phyloP scores from a whole-genome alignment of 441 rosid species.

The Eutrema salsugineum region DNA sequence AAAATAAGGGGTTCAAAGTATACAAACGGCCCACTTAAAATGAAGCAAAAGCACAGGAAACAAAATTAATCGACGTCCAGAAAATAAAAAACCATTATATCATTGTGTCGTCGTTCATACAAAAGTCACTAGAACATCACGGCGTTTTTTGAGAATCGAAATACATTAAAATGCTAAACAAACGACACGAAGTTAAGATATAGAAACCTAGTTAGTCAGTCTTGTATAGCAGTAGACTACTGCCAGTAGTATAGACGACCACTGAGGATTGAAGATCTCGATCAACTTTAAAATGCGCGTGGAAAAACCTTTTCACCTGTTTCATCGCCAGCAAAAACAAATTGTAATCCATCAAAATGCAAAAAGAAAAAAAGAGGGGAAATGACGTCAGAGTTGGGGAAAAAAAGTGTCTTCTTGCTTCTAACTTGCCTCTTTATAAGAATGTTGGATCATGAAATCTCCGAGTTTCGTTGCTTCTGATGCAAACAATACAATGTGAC shows the following conservation, averaged over 20 bases:
- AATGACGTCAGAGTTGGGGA: neutral
- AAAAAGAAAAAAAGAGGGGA: neutral
- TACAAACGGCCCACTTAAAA: neutral
- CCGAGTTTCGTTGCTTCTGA: slow-evolving; percentile 58
- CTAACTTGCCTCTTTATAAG: slow-evolving; percentile 60
- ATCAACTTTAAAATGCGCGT: slow-evolving; percentile 88
- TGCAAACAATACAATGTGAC: slow-evolving; percentile 70
- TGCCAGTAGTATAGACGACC: slow-evolving; percentile 47
- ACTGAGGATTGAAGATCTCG: slow-evolving; percentile 85
- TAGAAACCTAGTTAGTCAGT: neutral
- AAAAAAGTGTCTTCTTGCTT: neutral
- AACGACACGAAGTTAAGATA: neutral
- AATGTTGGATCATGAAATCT: slow-evolving; percentile 55
- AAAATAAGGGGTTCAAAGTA: neutral
- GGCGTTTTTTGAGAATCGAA: neutral
- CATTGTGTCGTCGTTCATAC: neutral
- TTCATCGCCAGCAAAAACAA: neutral
- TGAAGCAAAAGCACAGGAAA: neutral
- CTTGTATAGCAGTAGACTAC: neutral
- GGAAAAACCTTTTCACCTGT: slow-evolving; percentile 74
- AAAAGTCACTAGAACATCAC: neutral
- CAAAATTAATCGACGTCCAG: neutral
- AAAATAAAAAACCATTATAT: neutral
- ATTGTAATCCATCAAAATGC: neutral
- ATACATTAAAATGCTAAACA: neutral